Conservation (phyloP, 148 eudicot species). For the Fagopyrum homotropicum region DNA sequence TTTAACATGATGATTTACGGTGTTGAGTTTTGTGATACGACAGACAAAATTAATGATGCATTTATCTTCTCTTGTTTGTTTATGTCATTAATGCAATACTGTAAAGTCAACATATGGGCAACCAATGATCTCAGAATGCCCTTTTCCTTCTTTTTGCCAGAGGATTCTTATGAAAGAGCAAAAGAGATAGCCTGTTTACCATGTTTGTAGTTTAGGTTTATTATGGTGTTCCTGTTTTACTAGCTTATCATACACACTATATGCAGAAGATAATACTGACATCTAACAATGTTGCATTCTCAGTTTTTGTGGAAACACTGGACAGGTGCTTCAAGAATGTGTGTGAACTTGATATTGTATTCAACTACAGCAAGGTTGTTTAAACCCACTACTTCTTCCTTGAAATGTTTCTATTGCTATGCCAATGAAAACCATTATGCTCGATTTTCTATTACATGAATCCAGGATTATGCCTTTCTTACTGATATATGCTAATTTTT, state of each 20-base stretch:
- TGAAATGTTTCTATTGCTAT: background rate
- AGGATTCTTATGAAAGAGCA: background rate
- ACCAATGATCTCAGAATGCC: background rate
- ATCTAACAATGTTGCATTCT: background rate
- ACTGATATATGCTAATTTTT: background rate
- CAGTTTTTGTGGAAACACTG: constrained; percentile 96
- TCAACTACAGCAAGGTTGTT: constrained; percentile 77
- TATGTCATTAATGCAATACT: background rate
- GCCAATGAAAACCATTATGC: background rate
- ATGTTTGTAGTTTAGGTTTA: background rate
- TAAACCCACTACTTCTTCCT: constrained; percentile 3
- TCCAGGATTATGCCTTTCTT: background rate
- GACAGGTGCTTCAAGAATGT: constrained; percentile 92
- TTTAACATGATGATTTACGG: background rate
- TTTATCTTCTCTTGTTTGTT: background rate
- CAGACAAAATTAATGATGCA: background rate
- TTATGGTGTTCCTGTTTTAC: background rate
- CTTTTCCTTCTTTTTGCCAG: background rate
- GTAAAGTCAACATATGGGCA: background rate
- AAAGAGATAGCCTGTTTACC: background rate
- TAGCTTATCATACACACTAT: background rate
- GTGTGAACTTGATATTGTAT: constrained; percentile 85
- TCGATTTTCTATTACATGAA: background rate
- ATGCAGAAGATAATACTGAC: background rate
- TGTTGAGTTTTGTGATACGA: background rate